Conservation (phyloP, 2,329 filamentous ascomycete species). For the Trichoderma oligosporum region DNA sequence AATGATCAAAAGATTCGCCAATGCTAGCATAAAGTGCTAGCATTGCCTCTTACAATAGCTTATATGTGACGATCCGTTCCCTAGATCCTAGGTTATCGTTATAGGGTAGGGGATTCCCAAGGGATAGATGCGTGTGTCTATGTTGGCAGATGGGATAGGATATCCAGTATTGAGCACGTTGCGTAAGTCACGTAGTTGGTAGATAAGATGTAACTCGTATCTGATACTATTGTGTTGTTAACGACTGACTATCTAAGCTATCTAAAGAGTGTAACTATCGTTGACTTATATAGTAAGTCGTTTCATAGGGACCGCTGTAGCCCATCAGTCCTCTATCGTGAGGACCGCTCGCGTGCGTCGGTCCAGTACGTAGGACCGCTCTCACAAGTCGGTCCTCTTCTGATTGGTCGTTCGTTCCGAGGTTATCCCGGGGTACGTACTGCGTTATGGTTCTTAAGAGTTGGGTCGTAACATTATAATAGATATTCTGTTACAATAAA, state of each 20-base stretch:
- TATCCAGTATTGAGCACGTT: background rate
- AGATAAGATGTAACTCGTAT: background rate
- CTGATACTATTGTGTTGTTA: background rate
- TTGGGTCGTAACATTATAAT: too few relatives aligned
- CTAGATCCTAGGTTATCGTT: background rate
- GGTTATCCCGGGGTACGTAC: background rate
- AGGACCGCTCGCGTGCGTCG: background rate
- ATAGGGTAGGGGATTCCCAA: background rate
- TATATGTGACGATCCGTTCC: background rate
- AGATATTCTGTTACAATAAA: too few relatives aligned
- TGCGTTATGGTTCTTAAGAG: background rate
- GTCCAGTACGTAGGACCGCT: background rate
- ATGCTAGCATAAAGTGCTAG: too few relatives aligned
- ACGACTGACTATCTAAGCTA: background rate
- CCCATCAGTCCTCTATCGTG: background rate
- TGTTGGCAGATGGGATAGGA: background rate
- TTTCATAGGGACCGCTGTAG: background rate
- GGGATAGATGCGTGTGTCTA: background rate
- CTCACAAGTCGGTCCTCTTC: background rate
- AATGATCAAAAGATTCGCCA: too few relatives aligned
- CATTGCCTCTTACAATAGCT: too few relatives aligned
- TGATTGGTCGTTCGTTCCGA: background rate
- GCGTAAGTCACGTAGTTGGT: background rate
- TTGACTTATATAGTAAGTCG: background rate
- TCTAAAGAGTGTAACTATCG: background rate